Evolutionary conservation across 1,139 yeast genomes (phyloP), one percentile per base, ranked within the genome.

Genomic region (Pichia sp.): DNA sequence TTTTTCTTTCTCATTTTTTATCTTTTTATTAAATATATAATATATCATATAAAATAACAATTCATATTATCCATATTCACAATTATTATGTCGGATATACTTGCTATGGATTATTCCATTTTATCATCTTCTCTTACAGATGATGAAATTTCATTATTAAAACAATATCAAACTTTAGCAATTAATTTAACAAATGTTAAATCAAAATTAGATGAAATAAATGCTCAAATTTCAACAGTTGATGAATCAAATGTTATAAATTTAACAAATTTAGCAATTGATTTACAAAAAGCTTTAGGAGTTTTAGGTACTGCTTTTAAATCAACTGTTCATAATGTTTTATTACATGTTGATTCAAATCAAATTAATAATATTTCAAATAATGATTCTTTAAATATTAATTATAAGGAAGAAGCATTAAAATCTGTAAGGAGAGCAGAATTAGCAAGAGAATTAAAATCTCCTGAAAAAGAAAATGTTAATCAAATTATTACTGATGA

Each of bases 241-340:
- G 41, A 35, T n/a, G 42, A 40, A 4, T 32, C 40, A 10, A 44
- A 49, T 10, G 26, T 44, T 2, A 31, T 36, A 9, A 36, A 29
- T 27, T 40, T 49, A 26, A 36, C 42, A 6, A 11, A 31, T 4
- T 32, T 43, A 53, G 61, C 83, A 57, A 67, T 86, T 40, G 76
- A 72, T 41, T 68, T 83, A 46, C 89, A 83, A 61, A 73, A 76
- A 54, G 79, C 81, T 54, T 69, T 83, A n/a, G 81, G 83, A 1
- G 66, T 82, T 50, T 79, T 83, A 4, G 79, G 83, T 47, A 83
- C 87, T 0, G 65, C 80, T 41, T 79, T 83, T 67, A 81, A 81
- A 56, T 82, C 85, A 7, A 83, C 88, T 18, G 87, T 83, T 2
- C 83, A 82, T 60, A 61, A 60, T 44, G 61, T 62, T 29, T 55